Percentiles rank a stretch among this genome's conserved stretches.
These are phyloP conservation scores for Bremia lactucae DNA, from an alignment of 352 stramenopile species.

Conservation along the genomic window DNA sequence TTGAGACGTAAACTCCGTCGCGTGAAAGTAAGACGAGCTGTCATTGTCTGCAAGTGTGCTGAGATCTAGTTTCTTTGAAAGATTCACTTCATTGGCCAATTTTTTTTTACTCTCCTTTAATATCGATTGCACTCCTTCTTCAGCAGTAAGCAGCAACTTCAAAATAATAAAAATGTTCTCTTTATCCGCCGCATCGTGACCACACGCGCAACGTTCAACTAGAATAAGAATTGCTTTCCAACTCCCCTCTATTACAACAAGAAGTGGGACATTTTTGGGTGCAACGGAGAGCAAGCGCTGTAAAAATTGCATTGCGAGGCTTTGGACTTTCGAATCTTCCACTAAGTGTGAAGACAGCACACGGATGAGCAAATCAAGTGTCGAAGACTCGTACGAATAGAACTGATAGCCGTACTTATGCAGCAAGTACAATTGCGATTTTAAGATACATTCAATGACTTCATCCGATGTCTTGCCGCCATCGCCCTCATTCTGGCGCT, in stretches of 20 bases:
- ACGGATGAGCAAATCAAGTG: conserved; percentile 42
- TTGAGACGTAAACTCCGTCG: conserved; percentile 37
- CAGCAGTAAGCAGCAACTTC: conserved; percentile 34
- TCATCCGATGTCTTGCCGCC: conserved; percentile 51
- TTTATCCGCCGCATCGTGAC: conserved; percentile 30
- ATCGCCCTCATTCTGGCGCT: conserved; percentile 39
- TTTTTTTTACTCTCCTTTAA: conserved; percentile 6
- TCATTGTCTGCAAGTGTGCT: conserved; percentile 32
- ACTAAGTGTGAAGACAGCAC: conserved; percentile 11
- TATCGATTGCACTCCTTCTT: conserved; percentile 38
- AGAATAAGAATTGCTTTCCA: conserved; percentile 40
- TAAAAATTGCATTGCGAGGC: conserved; percentile 28
- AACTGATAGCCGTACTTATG: conserved; percentile 72
- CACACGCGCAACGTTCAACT: conserved; percentile 31
- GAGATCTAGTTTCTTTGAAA: conserved; percentile 28
- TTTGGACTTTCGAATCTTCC: conserved; percentile 13
- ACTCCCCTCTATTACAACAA: conserved; percentile 33
- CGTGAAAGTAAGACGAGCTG: conserved; percentile 40
- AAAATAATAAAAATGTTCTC: conserved; percentile 46
- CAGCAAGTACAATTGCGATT: conserved; percentile 49
- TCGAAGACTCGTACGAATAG: conserved; percentile 64
- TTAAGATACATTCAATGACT: conserved; percentile 60
- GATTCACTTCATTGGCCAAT: background rate
- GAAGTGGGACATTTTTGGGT: conserved; percentile 36
- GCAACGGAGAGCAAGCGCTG: conserved; percentile 28